Evolutionary conservation across 768 basidiomycete genomes (phyloP).

Genomic region (Trametes cingulata): DNA sequence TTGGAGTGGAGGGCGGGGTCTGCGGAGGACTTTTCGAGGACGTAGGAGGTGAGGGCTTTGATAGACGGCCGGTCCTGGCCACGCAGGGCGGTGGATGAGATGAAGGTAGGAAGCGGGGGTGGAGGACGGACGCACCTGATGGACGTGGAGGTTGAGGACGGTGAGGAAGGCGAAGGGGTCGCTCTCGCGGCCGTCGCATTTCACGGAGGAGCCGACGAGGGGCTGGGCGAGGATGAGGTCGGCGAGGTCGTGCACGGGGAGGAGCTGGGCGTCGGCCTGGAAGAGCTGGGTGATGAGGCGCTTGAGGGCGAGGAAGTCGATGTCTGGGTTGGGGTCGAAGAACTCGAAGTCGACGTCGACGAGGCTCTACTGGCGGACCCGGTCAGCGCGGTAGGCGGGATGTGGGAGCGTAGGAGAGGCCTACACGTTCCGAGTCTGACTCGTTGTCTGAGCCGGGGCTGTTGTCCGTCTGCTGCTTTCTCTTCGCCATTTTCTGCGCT

Average conservation of each 20-base stretch:
- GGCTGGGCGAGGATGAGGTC: slow-evolving; percentile 79
- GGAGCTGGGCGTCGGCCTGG: slow-evolving; percentile 66
- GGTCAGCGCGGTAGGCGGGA: slow-evolving; percentile 1
- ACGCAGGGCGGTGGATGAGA: not conserved
- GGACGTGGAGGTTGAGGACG: slow-evolving; percentile 73
- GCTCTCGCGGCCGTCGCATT: slow-evolving; percentile 86
- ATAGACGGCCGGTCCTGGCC: slow-evolving; percentile 71
- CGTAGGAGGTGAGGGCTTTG: slow-evolving; percentile 68
- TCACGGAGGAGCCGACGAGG: slow-evolving; percentile 83
- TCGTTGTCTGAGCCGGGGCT: slow-evolving; percentile 12
- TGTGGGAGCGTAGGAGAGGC: not conserved
- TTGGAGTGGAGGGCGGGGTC: slow-evolving; percentile 52
- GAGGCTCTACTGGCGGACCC: slow-evolving; percentile 48
- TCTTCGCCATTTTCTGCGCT: slow-evolving; percentile 20
- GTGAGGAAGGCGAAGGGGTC: slow-evolving; percentile 91
- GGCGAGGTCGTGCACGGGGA: slow-evolving; percentile 73
- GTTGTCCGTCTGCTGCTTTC: slow-evolving; percentile 19
- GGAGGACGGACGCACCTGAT: slow-evolving; percentile 48
- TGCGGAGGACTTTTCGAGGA: slow-evolving; percentile 57
- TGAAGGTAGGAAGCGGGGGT: not conserved
- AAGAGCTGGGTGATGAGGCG: slow-evolving; percentile 71
- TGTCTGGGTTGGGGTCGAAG: slow-evolving; percentile 76
- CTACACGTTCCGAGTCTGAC: slow-evolving; percentile 25
- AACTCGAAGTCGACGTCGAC: slow-evolving; percentile 94
- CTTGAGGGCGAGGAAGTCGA: slow-evolving; percentile 88